A percentile compares a stretch with the other conserved stretches of the same genome.
Conservation (phyloP, 1,139 yeast species). For the Arxiozyma bovina region DNA sequence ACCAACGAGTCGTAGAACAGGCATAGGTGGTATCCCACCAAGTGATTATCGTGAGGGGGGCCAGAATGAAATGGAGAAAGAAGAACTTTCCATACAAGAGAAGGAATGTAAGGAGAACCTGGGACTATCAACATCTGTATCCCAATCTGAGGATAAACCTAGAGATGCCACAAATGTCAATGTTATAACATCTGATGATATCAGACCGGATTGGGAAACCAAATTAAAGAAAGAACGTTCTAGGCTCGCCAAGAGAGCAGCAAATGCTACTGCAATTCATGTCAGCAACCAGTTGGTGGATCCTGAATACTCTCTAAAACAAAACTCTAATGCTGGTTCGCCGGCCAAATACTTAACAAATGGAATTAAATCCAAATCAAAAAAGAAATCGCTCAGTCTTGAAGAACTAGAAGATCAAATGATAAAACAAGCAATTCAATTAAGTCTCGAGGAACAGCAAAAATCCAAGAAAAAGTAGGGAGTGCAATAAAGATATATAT, state of each 20-base stretch:
- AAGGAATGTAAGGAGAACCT: not conserved
- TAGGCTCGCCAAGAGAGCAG: conserved; percentile 75
- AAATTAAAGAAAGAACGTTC: conserved; percentile 64
- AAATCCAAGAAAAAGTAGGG: conserved; percentile 1
- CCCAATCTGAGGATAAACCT: not conserved
- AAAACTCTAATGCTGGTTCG: conserved; percentile 16
- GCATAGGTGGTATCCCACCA: conserved; percentile 34
- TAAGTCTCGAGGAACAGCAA: conserved; percentile 50
- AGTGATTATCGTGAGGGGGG: conserved; percentile 7
- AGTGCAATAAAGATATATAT: not conserved
- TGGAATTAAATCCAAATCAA: conserved; percentile 6
- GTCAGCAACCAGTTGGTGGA: conserved; percentile 56
- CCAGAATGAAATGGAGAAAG: not conserved
- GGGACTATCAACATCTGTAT: not conserved
- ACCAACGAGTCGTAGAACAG: conserved; percentile 46
- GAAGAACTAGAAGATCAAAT: conserved; percentile 60
- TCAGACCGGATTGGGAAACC: conserved; percentile 88
- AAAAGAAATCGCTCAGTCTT: conserved; percentile 19
- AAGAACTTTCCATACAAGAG: not conserved
- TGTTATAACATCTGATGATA: conserved; percentile 58
- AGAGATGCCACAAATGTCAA: not conserved
- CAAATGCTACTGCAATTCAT: conserved; percentile 90
- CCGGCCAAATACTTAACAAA: conserved; percentile 6
- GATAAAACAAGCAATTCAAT: conserved; percentile 75
- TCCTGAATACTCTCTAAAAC: conserved; percentile 22